Percentiles rank a stretch among this genome's conserved stretches.
Evolutionary conservation across 1,284 basidiomycete genomes (phyloP).

Genomic region (Coriolopsis trogii): DNA sequence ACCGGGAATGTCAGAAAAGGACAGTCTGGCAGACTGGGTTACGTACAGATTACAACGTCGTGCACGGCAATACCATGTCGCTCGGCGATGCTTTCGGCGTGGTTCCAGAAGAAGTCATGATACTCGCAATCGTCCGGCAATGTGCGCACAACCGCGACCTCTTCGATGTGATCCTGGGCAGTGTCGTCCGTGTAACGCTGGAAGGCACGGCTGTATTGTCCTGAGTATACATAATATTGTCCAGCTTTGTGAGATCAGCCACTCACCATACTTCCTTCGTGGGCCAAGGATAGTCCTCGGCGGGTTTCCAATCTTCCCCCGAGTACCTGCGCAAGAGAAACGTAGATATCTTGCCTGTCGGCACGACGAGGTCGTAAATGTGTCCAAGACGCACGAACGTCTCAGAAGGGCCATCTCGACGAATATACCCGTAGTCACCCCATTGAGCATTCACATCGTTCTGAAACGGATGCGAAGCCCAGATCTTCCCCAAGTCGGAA

Average conservation of each 20-base stretch:
- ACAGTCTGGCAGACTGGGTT: not conserved
- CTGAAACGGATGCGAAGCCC: conserved; percentile 16
- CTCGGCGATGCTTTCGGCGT: conserved; percentile 5
- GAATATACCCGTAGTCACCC: conserved; percentile 15
- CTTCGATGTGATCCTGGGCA: conserved; percentile 1
- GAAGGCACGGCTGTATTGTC: conserved; percentile 1
- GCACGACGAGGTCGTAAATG: conserved; percentile 11
- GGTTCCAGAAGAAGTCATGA: conserved; percentile 18
- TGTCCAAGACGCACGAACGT: conserved; percentile 9
- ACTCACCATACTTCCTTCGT: conserved; percentile 1
- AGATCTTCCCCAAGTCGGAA: conserved; percentile 8
- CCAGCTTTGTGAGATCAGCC: not conserved
- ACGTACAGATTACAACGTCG: conserved; percentile 11
- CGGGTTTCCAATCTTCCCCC: conserved; percentile 8
- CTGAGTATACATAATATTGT: not conserved
- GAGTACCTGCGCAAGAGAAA: conserved; percentile 3
- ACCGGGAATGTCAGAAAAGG: not conserved
- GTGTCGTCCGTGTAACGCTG: not conserved
- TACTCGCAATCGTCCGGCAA: conserved; percentile 14
- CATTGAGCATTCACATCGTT: conserved; percentile 1
- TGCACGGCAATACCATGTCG: conserved; percentile 3
- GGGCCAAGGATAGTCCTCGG: conserved; percentile 10
- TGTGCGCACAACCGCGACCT: conserved; percentile 12
- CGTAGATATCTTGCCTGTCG: conserved; percentile 12
- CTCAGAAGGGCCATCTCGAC: not conserved